A percentile compares a stretch with the other conserved stretches of the same genome.
Conservation (phyloP, 202 grass and related monocot genomes). For the Setaria viridis region DNA sequence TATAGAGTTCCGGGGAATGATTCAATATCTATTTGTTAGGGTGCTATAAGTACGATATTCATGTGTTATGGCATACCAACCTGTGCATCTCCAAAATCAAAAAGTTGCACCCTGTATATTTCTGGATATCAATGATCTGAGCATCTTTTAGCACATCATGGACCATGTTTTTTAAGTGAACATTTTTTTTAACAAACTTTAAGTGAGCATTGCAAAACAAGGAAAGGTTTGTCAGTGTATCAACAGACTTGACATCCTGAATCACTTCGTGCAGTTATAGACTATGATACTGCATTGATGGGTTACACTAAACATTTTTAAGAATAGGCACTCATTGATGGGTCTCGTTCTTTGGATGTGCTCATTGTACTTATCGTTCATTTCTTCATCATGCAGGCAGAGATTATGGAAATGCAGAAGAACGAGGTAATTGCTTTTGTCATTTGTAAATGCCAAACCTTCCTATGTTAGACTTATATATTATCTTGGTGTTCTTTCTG, state of each 20-base stretch:
- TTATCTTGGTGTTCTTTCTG: not conserved
- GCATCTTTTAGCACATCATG: not conserved
- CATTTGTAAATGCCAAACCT: not conserved
- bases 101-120: conserved; percentile 14
- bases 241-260: not conserved
- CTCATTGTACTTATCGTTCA: not conserved
- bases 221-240: not conserved
- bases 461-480: not conserved
- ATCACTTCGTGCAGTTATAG: not conserved
- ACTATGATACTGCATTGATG: not conserved
- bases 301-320: not conserved
- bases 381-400: conserved; percentile 53
- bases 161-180: not conserved
- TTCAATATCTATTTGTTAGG: conserved; percentile 22
- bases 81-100: not conserved
- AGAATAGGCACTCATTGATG: not conserved
- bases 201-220: not conserved
- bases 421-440: conserved; percentile 67
- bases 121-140: conserved; percentile 9
- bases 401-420: conserved; percentile 75
- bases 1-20: not conserved
- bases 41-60: conserved; percentile 8
- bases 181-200: no score
- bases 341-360: not conserved
- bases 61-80: not conserved